Conservation (phyloP, 2,329 filamentous ascomycete species). For the Mycosphaerella arachidis region DNA sequence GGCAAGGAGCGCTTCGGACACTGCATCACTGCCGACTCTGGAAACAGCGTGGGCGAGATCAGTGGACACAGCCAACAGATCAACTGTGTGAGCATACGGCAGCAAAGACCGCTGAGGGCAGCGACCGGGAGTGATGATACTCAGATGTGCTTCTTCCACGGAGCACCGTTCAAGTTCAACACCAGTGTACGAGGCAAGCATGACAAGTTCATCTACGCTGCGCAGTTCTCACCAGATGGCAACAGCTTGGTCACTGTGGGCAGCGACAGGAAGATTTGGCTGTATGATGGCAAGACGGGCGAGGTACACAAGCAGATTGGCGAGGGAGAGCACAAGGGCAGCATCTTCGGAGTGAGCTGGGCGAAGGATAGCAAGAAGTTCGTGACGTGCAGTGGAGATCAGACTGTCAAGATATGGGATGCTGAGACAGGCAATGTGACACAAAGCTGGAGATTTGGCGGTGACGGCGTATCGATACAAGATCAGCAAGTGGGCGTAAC, state of each 20-base stretch:
- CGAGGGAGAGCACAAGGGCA: slow-evolving; percentile 77
- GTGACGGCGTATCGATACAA: slow-evolving; percentile 65
- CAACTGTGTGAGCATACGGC: slow-evolving; percentile 84
- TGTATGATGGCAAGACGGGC: slow-evolving; percentile 95
- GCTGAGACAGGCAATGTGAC: slow-evolving; percentile 69
- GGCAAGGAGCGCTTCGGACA: slow-evolving; percentile 90
- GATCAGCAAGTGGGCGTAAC: slow-evolving; percentile 95
- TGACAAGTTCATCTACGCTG: slow-evolving; percentile 81
- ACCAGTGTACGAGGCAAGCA: slow-evolving; percentile 74
- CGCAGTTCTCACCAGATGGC: slow-evolving; percentile 87
- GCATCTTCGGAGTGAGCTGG: slow-evolving; percentile 91
- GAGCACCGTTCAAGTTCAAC: slow-evolving; percentile 93
- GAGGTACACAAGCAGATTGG: slow-evolving; percentile 73
- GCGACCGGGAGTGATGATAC: slow-evolving; percentile 89
- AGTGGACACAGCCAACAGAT: slow-evolving; percentile 85
- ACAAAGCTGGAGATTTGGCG: slow-evolving; percentile 81
- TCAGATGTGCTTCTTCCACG: slow-evolving; percentile 86
- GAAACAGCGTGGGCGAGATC: slow-evolving; percentile 93
- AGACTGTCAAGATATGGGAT: slow-evolving; percentile 94
- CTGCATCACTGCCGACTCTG: slow-evolving; percentile 91
- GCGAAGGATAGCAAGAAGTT: slow-evolving; percentile 78
- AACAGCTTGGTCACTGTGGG: slow-evolving; percentile 78
- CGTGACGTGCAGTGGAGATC: slow-evolving; percentile 88
- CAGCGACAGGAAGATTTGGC: slow-evolving; percentile 84
- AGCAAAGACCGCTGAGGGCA: slow-evolving; percentile 84